phyloP scores from a whole-genome alignment of 257 asterid species.

The Solanum chiquidenum region DNA sequence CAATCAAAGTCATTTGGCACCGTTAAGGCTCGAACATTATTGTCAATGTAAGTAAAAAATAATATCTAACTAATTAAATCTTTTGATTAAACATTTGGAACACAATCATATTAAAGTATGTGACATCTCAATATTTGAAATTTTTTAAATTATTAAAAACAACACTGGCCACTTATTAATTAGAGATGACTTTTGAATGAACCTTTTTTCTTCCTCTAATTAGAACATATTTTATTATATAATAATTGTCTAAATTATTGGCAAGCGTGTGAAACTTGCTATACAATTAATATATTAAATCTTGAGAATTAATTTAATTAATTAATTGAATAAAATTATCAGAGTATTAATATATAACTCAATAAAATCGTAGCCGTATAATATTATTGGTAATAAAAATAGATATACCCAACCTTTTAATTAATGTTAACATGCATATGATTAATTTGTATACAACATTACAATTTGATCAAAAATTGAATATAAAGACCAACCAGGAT shows the following conservation, averaged over 20 bases:
- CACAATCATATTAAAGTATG: not conserved
- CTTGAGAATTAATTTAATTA: not conserved
- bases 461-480: not conserved
- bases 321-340: not conserved
- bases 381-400: not conserved
- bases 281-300: too few species aligned
- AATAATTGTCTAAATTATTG: not conserved
- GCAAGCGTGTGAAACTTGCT: not conserved
- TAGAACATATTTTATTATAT: not conserved
- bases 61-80: not conserved
- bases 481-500: not conserved
- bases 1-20: not conserved
- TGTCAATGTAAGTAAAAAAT: not conserved
- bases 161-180: not conserved
- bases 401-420: not conserved
- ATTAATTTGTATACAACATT: not conserved
- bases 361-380: not conserved
- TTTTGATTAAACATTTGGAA: not conserved
- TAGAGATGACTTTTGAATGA: not conserved
- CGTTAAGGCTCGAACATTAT: not conserved
- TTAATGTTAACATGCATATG: not conserved
- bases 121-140: not conserved
- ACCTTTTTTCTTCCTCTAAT: not conserved
- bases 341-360: not conserved
- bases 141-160: not conserved